Conservation (phyloP, 2,329 filamentous ascomycete genomes). For the Zasmidium angulare region DNA sequence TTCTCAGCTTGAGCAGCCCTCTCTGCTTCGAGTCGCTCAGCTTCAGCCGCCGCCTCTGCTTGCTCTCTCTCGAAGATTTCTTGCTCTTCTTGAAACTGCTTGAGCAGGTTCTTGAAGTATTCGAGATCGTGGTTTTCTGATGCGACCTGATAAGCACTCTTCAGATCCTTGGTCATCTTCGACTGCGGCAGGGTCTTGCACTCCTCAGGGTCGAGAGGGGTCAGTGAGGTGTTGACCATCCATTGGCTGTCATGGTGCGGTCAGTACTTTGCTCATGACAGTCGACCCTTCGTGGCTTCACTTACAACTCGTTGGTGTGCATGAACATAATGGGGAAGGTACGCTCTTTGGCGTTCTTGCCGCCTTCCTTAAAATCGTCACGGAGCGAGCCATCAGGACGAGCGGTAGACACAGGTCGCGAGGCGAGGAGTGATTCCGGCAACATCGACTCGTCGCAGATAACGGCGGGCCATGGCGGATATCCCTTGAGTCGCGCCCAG, state of each 20-base stretch:
- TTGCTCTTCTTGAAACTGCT: constrained; percentile 56
- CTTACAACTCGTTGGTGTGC: constrained; percentile 95
- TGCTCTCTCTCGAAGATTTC: constrained; percentile 31
- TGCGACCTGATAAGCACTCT: constrained; percentile 77
- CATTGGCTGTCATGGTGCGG: constrained; percentile 66
- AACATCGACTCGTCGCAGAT: constrained; percentile 95
- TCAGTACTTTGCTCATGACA: background rate
- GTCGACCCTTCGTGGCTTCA: constrained; percentile 27
- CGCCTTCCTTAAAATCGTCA: constrained; percentile 82
- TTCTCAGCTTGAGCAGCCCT: constrained; percentile 47
- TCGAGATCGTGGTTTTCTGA: constrained; percentile 73
- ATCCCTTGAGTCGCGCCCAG: constrained; percentile 90
- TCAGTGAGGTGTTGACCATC: constrained; percentile 82
- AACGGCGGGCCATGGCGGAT: constrained; percentile 90
- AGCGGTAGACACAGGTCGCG: constrained; percentile 79
- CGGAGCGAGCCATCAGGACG: constrained; percentile 82
- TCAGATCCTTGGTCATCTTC: constrained; percentile 78
- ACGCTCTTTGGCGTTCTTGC: constrained; percentile 79
- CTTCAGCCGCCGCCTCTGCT: constrained; percentile 42
- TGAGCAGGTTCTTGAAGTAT: constrained; percentile 79
- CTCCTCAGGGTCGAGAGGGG: constrained; percentile 71
- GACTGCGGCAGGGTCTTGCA: constrained; percentile 66
- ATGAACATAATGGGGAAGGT: constrained; percentile 96
- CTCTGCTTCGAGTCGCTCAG: constrained; percentile 39
- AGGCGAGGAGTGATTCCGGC: constrained; percentile 71